phyloP scores from a whole-genome alignment of 768 basidiomycete species.

The Zangia roseola region DNA sequence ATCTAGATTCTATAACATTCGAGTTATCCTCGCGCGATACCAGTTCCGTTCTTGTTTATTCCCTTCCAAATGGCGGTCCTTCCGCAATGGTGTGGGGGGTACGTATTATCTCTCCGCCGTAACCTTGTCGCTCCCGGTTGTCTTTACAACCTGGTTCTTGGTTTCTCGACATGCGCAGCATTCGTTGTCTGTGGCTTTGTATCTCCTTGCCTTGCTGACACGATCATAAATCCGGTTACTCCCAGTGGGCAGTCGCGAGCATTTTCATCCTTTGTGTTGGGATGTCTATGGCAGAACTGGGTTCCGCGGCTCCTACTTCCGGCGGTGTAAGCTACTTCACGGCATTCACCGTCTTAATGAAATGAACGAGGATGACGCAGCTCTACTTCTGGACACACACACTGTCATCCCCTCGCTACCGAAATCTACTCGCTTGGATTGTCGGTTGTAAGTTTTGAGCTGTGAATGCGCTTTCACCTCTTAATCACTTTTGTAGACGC shows the following conservation, averaged over 20 bases:
- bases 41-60: conserved; percentile 45
- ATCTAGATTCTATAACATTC: neutral
- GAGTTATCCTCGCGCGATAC: neutral
- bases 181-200: conserved; percentile 1
- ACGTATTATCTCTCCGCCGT: conserved; percentile 6
- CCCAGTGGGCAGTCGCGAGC: conserved; percentile 38
- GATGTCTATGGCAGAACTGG: conserved; percentile 42
- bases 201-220: neutral
- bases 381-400: conserved; percentile 71
- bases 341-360: neutral
- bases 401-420: conserved; percentile 52
- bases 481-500: conserved; percentile 32
- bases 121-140: neutral
- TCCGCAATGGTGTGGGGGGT: conserved; percentile 48
- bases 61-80: conserved; percentile 52
- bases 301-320: conserved; percentile 42
- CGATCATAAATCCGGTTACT: neutral
- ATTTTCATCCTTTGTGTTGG: conserved; percentile 40
- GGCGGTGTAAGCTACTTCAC: conserved; percentile 33
- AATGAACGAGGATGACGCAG: conserved; percentile 26
- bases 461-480: neutral
- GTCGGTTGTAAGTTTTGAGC: conserved; percentile 55
- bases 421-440: conserved; percentile 63
- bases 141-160: neutral
- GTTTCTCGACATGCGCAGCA: conserved; percentile 16